Base-by-base conservation (phyloP, 1,284 basidiomycete genomes). In the Clitocybe nebularis region DNA sequence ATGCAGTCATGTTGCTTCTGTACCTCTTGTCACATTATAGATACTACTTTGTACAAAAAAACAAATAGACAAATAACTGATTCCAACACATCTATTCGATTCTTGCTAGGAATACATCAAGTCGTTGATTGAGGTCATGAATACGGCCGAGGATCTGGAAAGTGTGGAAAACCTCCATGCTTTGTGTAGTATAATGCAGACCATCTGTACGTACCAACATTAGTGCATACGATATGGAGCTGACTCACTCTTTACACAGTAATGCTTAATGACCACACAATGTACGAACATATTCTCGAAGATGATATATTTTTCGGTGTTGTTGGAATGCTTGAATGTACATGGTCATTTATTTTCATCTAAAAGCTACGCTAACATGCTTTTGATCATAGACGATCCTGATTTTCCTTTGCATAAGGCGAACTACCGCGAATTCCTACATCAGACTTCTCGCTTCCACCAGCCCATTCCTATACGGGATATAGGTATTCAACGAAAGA, bases 311-410 rank as follows among this genome's bases (percentile, higher is more conserved):
- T 97, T 65, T 77, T 89, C 52, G 92, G 90, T 41, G 90, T 97
- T 22, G 81, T 95, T 20, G 93, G 94, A 43, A 96, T 99, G 75
- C 81, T 99, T 50, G 95, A 99, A 75, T 99, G 93, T 94, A n/a
- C n/a, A n/a, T 56, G 49, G 89, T 73, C 38, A 30, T 38, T 30
- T 43, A 37, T 45, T 17, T 17, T 28, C 21, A 39, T 46, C 42
- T 33, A 44, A n/a, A 29, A 13, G 16, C 29, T 25, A n/a, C 28
- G 35, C 30, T 38, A 33, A 32, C 22, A 50, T 21, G 47, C 42
- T 14, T 50, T 46, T 43, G 39, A 26, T 41, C 26, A 43, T 60
- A 95, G 93, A 99, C 63, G 95, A 97, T 58, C 94, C 95, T 47
- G 95, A 98, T 55, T 98, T 95, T 61, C 95, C 95, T 7, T 75